These are phyloP conservation scores for Xerocomus spinulosus DNA, from an alignment of 768 basidiomycete genomes.

Conservation along the genomic window DNA sequence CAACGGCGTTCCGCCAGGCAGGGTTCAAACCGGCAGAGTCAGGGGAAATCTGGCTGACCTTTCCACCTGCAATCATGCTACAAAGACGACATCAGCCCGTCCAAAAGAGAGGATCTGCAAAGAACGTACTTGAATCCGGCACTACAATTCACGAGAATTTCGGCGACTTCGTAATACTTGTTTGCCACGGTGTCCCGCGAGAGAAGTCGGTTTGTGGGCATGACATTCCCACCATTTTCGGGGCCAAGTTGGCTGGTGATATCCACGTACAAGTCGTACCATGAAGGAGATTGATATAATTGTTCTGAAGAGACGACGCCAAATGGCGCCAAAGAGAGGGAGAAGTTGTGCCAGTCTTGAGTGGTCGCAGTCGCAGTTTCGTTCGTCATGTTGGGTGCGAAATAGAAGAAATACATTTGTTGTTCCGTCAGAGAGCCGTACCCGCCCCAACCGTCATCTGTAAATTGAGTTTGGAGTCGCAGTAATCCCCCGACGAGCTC, in stretches of 20 bases:
- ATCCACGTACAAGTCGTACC: background rate
- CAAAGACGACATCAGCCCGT: background rate
- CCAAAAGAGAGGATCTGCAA: background rate
- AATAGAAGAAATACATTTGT: conserved; percentile 14
- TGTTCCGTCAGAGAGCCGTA: conserved; percentile 18
- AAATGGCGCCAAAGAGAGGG: background rate
- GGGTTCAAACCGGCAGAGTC: conserved; percentile 42
- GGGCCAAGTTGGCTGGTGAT: background rate
- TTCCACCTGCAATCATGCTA: conserved; percentile 43
- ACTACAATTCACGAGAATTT: conserved; percentile 5
- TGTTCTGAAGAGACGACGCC: background rate
- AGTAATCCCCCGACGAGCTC: conserved; percentile 34
- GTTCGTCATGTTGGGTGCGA: conserved; percentile 35
- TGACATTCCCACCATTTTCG: background rate
- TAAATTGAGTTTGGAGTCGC: conserved; percentile 32
- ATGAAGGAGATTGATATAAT: background rate
- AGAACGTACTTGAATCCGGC: conserved; percentile 7
- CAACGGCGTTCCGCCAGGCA: conserved; percentile 42
- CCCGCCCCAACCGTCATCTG: conserved; percentile 43
- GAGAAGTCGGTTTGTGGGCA: conserved; percentile 3
- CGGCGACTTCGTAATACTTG: conserved; percentile 2
- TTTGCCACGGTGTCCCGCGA: conserved; percentile 9
- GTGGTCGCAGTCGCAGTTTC: conserved; percentile 35
- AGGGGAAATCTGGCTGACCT: conserved; percentile 34
- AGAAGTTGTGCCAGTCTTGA: conserved; percentile 8